phyloP scores from a whole-genome alignment of 2,329 filamentous ascomycete genomes.

The Hyphodiscus sp. region DNA sequence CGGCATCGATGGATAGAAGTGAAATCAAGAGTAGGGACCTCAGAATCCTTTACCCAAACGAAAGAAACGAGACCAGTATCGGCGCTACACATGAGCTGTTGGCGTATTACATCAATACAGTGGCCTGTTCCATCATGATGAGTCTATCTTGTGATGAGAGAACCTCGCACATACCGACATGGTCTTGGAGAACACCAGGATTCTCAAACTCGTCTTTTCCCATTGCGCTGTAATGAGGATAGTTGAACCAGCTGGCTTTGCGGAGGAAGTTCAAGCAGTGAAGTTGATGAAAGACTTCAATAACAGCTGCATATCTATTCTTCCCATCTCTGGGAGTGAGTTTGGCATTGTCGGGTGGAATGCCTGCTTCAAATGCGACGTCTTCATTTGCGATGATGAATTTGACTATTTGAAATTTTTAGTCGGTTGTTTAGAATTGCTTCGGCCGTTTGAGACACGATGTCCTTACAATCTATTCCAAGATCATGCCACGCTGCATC shows the following conservation, averaged over 20 bases:
- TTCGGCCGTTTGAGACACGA: too few relatives aligned
- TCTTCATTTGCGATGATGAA: too few relatives aligned
- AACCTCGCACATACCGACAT: too few relatives aligned
- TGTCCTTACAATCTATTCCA: too few relatives aligned
- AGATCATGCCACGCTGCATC: too few relatives aligned
- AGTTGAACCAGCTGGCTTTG: constrained; percentile 8
- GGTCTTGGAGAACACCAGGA: background rate
- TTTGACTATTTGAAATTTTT: too few relatives aligned
- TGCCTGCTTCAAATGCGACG: too few relatives aligned
- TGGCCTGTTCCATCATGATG: background rate
- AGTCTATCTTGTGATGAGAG: too few relatives aligned
- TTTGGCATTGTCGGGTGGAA: too few relatives aligned
- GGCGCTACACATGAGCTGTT: constrained; percentile 1
- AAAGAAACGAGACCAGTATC: background rate
- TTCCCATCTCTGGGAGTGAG: background rate
- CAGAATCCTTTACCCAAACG: background rate
- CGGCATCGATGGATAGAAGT: background rate
- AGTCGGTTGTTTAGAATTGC: too few relatives aligned
- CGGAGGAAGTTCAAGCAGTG: constrained; percentile 30
- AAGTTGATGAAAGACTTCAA: constrained; percentile 30
- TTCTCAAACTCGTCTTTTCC: background rate
- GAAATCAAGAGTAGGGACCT: background rate
- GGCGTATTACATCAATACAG: background rate
- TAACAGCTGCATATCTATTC: background rate
- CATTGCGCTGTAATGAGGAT: background rate